phyloP scores from a whole-genome alignment of 495 filamentous ascomycete genomes.

The Xylaria cubensis region DNA sequence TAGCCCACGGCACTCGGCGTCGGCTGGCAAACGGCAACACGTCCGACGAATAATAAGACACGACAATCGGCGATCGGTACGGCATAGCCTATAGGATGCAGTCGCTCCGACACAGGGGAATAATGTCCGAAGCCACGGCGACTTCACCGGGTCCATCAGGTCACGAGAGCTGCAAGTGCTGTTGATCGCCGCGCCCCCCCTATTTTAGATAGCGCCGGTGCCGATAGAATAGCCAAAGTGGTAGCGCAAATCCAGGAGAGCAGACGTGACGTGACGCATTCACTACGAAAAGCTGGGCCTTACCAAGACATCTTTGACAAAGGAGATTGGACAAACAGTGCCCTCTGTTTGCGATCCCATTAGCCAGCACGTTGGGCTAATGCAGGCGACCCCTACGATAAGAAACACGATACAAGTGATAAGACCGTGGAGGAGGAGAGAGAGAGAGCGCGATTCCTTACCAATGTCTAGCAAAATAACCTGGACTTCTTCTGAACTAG shows the following conservation, averaged over 20 bases:
- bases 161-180: not conserved
- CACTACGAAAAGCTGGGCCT: conserved; percentile 40
- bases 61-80: conserved; percentile 11
- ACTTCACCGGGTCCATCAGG: conserved; percentile 6
- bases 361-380: conserved; percentile 48
- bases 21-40: not conserved
- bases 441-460: conserved; percentile 43
- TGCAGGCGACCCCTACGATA: conserved; percentile 33
- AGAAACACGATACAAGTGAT: conserved; percentile 29
- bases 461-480: conserved; percentile 60
- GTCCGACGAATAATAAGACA: conserved; percentile 16
- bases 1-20: conserved; percentile 25
- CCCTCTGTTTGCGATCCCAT: conserved; percentile 61
- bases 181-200: conserved; percentile 10
- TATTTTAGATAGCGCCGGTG: conserved; percentile 14
- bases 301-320: conserved; percentile 75
- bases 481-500: conserved; percentile 38
- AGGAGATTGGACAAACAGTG: conserved; percentile 73
- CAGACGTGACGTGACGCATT: conserved; percentile 19
- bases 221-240: conserved; percentile 10
- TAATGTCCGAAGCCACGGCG: conserved; percentile 16
- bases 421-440: conserved; percentile 21
- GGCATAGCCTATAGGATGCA: conserved; percentile 15
- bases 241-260: not conserved
- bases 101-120: conserved; percentile 9